These are phyloP conservation scores for Ciborinia camelliae DNA, from an alignment of 2,329 filamentous ascomycete species.

Conservation along the genomic window DNA sequence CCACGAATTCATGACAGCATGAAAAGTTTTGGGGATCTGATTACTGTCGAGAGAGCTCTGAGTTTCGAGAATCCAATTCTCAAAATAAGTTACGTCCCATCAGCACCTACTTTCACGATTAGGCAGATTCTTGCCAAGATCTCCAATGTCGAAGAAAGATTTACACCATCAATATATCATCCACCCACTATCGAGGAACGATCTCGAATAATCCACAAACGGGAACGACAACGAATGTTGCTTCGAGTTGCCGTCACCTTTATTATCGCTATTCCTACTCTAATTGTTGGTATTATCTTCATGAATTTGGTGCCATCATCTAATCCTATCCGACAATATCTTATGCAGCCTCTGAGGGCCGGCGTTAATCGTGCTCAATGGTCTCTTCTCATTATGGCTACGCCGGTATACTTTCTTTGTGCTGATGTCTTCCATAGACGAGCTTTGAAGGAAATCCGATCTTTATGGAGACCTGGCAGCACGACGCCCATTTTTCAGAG, in stretches of 20 bases:
- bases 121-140: constrained; percentile 70
- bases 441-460: constrained; percentile 72
- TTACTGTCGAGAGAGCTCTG: constrained; percentile 51
- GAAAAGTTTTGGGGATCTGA: constrained; percentile 47
- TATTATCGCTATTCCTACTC: constrained; percentile 72
- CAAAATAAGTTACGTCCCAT: constrained; percentile 66
- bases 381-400: constrained; percentile 75
- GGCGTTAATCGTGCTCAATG: constrained; percentile 76
- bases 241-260: constrained; percentile 68
- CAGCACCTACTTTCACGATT: constrained; percentile 67
- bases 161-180: constrained; percentile 70
- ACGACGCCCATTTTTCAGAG: constrained; percentile 67
- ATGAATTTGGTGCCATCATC: constrained; percentile 72
- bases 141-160: constrained; percentile 59
- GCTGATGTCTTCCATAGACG: constrained; percentile 81
- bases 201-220: constrained; percentile 66
- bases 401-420: constrained; percentile 81
- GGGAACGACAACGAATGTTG: constrained; percentile 66
- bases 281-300: constrained; percentile 84
- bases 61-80: constrained; percentile 64
- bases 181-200: constrained; percentile 81
- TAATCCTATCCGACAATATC: constrained; percentile 56
- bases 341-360: constrained; percentile 69
- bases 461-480: constrained; percentile 75
- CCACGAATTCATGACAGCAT: constrained; percentile 54